Percentiles rank a stretch among this genome's conserved stretches.
Conservation (phyloP, 2,329 filamentous ascomycete species). For the Zymoseptoria tritici region DNA sequence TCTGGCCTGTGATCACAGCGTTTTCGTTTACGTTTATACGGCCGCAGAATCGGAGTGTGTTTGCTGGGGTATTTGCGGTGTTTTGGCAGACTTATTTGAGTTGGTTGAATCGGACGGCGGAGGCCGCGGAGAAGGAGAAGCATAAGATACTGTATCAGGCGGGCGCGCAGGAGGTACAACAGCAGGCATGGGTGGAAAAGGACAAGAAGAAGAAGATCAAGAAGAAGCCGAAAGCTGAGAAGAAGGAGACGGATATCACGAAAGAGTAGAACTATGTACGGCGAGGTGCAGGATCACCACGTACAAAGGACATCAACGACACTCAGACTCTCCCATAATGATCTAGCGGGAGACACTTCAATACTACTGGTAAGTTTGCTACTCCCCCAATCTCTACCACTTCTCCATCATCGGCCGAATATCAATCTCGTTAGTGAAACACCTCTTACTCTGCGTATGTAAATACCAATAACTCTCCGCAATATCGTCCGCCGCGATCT, state of each 20-base stretch:
- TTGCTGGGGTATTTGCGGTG: conserved; percentile 67
- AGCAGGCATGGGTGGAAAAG: neutral
- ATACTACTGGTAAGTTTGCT: neutral
- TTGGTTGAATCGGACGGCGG: conserved; percentile 67
- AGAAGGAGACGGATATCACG: neutral
- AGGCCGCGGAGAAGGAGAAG: conserved; percentile 37
- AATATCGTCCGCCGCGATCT: conserved; percentile 73
- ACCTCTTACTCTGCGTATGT: conserved; percentile 69
- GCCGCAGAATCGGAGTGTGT: conserved; percentile 71
- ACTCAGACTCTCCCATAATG: neutral
- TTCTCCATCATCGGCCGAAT: conserved; percentile 74
- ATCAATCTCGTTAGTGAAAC: conserved; percentile 75
- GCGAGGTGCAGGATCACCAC: neutral
- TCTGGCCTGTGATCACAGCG: conserved; percentile 83
- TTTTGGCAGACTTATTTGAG: conserved; percentile 91
- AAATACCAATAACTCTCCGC: conserved; percentile 78
- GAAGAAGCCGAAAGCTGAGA: neutral
- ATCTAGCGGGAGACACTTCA: too few relatives aligned
- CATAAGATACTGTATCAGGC: conserved; percentile 24
- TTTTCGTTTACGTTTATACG: conserved; percentile 81
- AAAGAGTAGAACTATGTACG: neutral
- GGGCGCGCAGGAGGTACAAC: conserved; percentile 6
- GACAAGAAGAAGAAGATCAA: conserved; percentile 2
- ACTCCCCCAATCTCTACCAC: conserved; percentile 44
- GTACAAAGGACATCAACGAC: neutral